Base-by-base conservation (phyloP, 2,329 filamentous ascomycete genomes). In the Pseudogymnoascus sp. region DNA sequence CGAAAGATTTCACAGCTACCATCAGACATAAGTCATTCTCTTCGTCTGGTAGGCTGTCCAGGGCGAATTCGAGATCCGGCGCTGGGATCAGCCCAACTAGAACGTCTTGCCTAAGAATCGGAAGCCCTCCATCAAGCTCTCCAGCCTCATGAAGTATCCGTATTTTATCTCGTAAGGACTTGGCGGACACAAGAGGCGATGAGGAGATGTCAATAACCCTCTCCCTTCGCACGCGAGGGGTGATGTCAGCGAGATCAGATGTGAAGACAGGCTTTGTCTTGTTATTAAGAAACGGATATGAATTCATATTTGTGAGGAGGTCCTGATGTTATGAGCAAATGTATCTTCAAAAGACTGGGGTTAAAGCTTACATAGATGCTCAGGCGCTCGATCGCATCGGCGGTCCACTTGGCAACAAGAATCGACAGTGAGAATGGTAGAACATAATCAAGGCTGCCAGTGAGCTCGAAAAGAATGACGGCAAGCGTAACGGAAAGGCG, bases 321-420 rank as follows among this genome's bases (percentile, higher is more conserved):
- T 97, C 95, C 85, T 90, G 69, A 5, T 33, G 3, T 37, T 6
- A 12, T 61, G 75, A 55, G 49, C 28, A 55, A 3, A 18, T 55
- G 49, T 55, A 33, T 21, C 9, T 33, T 18, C 8, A 33, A 55
- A 28, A 8, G n/a, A 6, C 41, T 9, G 9, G 9, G 12, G 12
- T 31, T 18, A 8, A 12, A 7, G 77, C 85, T 77, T 76, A 88
- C 86, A 73, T 97, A 97, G 65, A 99, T 97, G 74, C 91, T 96
- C 61, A 91, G 82, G 14, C 93, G 95, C 75, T 99, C 95, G 60
- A 99, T 85, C 3, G 92, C 93, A 75, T 97, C 95, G 0, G 95
- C 93, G 0, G 92, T 96, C 95, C 95, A 99, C 77, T 99, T 99
- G n/a, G 93, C 88, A 28, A 96, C 92, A 3, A 97, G 80, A 35